A percentile compares a stretch with the other conserved stretches of the same genome.
Evolutionary conservation across 306 rosid genomes (phyloP).

Genomic region (Carpinus viminea): DNA sequence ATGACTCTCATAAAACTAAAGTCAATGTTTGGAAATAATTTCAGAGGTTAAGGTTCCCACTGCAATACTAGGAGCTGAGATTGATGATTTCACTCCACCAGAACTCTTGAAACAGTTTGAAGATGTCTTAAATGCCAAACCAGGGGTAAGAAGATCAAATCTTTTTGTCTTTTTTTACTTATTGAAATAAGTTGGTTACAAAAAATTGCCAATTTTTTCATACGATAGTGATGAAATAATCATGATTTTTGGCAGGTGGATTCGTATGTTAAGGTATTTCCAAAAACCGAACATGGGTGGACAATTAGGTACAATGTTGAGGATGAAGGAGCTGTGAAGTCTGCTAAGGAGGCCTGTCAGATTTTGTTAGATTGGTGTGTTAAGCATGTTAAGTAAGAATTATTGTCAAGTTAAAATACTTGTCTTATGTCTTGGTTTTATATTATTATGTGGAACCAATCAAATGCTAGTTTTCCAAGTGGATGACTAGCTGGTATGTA

Average conservation of each 20-base stretch:
- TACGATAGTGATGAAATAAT: not conserved
- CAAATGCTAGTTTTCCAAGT: no score
- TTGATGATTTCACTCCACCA: constrained; percentile 47
- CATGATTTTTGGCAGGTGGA: not conserved
- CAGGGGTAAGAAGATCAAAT: constrained; percentile 41
- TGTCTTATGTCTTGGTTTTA: not conserved
- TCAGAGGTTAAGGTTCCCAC: constrained; percentile 57
- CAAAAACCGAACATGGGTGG: constrained; percentile 38
- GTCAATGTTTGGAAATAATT: constrained; percentile 22
- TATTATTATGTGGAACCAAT: not conserved
- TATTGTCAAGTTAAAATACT: not conserved
- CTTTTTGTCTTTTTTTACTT: not conserved
- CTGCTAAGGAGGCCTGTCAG: constrained; percentile 33
- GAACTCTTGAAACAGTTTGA: constrained; percentile 64
- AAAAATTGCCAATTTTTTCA: no score
- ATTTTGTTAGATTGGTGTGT: constrained; percentile 33
- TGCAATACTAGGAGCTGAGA: constrained; percentile 63
- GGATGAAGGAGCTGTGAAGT: constrained; percentile 28
- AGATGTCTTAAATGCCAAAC: constrained; percentile 47
- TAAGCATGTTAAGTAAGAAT: not conserved
- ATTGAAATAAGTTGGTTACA: no score
- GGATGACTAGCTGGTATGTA: no score
- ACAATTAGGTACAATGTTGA: constrained; percentile 26
- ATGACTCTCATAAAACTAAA: no score
- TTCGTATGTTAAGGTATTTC: constrained; percentile 35